Percentiles rank a stretch among this genome's conserved stretches.
phyloP scores from a whole-genome alignment of 306 rosid genomes.

The Calophaca sinica region DNA sequence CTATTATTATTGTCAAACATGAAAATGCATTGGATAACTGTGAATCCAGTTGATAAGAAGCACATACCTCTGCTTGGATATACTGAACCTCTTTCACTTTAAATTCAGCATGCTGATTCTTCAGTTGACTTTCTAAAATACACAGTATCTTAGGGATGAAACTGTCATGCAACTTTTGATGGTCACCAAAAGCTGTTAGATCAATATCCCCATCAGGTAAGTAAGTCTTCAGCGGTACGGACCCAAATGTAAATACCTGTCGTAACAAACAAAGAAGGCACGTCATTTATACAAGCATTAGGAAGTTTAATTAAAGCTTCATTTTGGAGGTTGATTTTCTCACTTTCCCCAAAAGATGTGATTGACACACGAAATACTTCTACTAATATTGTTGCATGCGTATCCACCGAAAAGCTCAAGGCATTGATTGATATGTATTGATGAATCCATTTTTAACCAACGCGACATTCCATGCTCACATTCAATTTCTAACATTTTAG shows the following conservation, averaged over 20 bases:
- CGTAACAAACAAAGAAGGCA: not conserved
- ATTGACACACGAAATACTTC: not conserved
- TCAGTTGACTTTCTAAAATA: conserved; percentile 63
- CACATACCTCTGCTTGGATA: conserved; percentile 78
- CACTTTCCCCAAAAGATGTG: not conserved
- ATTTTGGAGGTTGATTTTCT: not conserved
- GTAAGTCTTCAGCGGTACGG: conserved; percentile 89
- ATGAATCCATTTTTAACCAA: too few species aligned
- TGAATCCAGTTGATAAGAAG: conserved; percentile 5
- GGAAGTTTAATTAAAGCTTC: not conserved
- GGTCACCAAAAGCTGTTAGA: conserved; percentile 64
- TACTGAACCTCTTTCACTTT: conserved; percentile 72
- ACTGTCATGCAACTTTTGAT: conserved; percentile 53
- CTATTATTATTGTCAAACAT: not conserved
- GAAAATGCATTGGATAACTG: conserved; percentile 13
- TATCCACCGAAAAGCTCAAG: too few species aligned
- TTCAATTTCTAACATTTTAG: too few species aligned
- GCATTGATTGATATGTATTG: too few species aligned
- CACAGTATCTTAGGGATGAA: conserved; percentile 62
- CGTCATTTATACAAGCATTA: not conserved
- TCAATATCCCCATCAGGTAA: conserved; percentile 95
- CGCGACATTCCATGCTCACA: too few species aligned
- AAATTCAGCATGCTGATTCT: conserved; percentile 63
- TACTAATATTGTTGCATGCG: not conserved
- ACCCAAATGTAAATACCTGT: conserved; percentile 81